Evolutionary conservation across 139 green algal species (phyloP).

Genomic region (Coelastrella sp.): DNA sequence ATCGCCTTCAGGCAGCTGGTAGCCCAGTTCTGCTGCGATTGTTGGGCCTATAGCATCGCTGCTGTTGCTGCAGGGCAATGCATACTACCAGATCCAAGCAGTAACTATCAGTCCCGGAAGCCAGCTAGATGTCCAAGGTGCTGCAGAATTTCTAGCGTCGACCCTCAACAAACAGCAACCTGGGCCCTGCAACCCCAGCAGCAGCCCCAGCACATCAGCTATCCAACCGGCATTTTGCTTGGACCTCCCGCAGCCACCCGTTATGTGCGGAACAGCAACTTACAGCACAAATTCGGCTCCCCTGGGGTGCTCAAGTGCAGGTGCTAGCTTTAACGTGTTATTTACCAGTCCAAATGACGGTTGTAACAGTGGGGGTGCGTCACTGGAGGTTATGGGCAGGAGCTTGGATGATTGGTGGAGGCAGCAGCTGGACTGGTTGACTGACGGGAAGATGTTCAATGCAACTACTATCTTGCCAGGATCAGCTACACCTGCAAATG

Average conservation of each 20-base stretch:
- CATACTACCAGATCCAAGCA: conserved; percentile 7
- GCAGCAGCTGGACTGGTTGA: neutral
- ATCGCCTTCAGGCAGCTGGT: too few relatives aligned
- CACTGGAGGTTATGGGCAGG: neutral
- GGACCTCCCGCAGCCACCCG: neutral
- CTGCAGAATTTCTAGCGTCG: neutral
- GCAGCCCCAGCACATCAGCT: neutral
- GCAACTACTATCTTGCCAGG: neutral
- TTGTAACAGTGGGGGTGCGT: neutral
- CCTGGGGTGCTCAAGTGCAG: neutral
- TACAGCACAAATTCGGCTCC: neutral
- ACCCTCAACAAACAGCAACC: conserved; percentile 18
- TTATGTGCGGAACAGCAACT: neutral
- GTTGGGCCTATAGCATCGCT: neutral
- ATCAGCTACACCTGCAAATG: neutral
- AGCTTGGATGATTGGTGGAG: conserved; percentile 15
- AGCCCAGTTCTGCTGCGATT: too few relatives aligned
- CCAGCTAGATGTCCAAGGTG: neutral
- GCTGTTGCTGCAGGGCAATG: conserved; percentile 12
- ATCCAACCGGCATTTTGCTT: neutral
- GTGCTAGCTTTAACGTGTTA: neutral
- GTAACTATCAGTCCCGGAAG: neutral
- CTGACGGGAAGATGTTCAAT: conserved; percentile 22
- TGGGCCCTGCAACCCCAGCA: neutral
- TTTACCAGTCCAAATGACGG: conserved; percentile 22